A percentile compares a stretch with the other conserved stretches of the same genome.
These are phyloP conservation scores for Yamadazyma triangularis DNA, from an alignment of 1,139 yeast species.

Conservation along the genomic window DNA sequence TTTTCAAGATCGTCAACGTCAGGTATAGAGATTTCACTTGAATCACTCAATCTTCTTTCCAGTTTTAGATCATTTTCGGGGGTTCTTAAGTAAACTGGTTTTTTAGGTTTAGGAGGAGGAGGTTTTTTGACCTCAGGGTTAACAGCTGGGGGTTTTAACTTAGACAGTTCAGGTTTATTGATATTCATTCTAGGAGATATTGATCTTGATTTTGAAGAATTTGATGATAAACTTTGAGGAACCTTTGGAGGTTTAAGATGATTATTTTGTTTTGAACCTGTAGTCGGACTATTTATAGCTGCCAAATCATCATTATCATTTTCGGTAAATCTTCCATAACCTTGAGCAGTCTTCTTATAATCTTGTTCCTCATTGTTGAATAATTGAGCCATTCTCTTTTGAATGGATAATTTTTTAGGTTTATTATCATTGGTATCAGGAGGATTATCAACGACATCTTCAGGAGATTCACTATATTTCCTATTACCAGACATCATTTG, in stretches of 20 bases:
- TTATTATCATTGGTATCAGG: background rate
- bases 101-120: constrained; percentile 60
- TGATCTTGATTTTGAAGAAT: constrained; percentile 1
- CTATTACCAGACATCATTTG: constrained; percentile 39
- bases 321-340: constrained; percentile 69
- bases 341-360: constrained; percentile 55
- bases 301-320: constrained; percentile 34
- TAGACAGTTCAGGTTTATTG: background rate
- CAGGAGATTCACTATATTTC: constrained; percentile 1
- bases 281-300: constrained; percentile 26
- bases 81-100: constrained; percentile 52
- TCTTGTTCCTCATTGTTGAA: constrained; percentile 42
- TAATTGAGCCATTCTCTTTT: constrained; percentile 61
- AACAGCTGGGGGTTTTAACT: background rate
- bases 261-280: constrained; percentile 5
- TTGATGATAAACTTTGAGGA: constrained; percentile 20
- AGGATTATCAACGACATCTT: background rate
- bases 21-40: constrained; percentile 41
- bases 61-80: constrained; percentile 14
- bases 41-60: constrained; percentile 28
- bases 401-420: constrained; percentile 46
- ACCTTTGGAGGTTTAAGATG: constrained; percentile 31
- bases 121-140: constrained; percentile 19
- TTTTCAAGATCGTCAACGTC: constrained; percentile 55
- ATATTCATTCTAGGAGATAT: background rate